Evolutionary conservation across 2,329 filamentous ascomycete genomes (phyloP).

Genomic region (Xylaria sp.): DNA sequence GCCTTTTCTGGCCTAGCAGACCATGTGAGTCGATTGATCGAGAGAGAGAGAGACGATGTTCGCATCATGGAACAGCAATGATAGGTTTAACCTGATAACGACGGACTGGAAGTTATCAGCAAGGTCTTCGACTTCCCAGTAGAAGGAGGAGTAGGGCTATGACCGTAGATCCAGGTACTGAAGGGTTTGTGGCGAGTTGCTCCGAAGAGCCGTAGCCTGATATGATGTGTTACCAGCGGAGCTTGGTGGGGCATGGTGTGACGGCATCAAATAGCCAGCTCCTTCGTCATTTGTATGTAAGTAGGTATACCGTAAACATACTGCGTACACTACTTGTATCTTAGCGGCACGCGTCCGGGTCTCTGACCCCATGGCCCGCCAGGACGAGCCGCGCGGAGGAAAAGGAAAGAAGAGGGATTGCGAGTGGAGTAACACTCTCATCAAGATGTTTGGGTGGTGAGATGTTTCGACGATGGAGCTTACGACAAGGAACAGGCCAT

Average conservation of each 20-base stretch:
- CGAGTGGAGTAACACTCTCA: slow-evolving; percentile 25
- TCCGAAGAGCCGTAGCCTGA: slow-evolving; percentile 62
- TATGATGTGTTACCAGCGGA: slow-evolving; percentile 53
- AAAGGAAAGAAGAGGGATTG: slow-evolving; percentile 28
- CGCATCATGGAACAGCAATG: slow-evolving; percentile 4
- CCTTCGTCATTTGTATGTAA: slow-evolving; percentile 32
- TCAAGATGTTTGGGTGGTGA: slow-evolving; percentile 24
- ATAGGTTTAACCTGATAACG: slow-evolving; percentile 3
- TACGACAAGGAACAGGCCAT: slow-evolving; percentile 32
- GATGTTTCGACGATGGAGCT: slow-evolving; percentile 33
- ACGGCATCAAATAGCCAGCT: slow-evolving; percentile 44
- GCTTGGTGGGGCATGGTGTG: slow-evolving; percentile 48
- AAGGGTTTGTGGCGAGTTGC: slow-evolving; percentile 53
- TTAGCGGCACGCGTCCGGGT: slow-evolving; percentile 32
- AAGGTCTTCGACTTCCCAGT: slow-evolving; percentile 4
- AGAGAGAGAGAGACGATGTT: slow-evolving; percentile 1
- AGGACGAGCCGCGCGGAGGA: slow-evolving; percentile 29
- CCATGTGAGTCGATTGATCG: slow-evolving; percentile 2
- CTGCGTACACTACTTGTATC: too few relatives aligned
- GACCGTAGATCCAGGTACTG: slow-evolving; percentile 37
- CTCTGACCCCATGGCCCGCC: slow-evolving; percentile 18
- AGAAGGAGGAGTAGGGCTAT: slow-evolving; percentile 20
- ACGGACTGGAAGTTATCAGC: slow-evolving; percentile 3
- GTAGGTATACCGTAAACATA: slow-evolving; percentile 22
- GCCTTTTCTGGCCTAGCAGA: neutral